phyloP scores from a whole-genome alignment of 192 early-diverging fungal species.

The Backusella westeae region DNA sequence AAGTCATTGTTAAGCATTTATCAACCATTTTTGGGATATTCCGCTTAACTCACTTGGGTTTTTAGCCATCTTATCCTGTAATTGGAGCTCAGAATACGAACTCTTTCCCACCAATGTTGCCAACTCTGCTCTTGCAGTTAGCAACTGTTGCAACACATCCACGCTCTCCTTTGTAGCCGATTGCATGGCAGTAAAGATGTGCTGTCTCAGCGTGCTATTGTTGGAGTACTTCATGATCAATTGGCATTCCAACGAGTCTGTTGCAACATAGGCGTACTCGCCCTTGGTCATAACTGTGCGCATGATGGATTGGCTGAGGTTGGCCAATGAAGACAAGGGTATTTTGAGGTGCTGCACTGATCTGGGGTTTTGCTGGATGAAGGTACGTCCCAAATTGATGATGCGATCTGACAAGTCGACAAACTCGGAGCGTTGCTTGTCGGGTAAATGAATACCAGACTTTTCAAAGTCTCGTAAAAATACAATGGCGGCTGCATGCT shows the following conservation, averaged over 20 bases:
- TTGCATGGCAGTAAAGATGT: conserved; percentile 77
- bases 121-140: conserved; percentile 71
- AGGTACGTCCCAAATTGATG: conserved; percentile 71
- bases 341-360: conserved; percentile 40
- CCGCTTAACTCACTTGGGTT: conserved; percentile 55
- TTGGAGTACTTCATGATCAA: conserved; percentile 64
- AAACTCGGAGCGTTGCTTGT: conserved; percentile 63
- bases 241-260: conserved; percentile 54
- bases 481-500: conserved; percentile 72
- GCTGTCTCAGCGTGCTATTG: conserved; percentile 62
- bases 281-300: conserved; percentile 26
- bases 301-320: conserved; percentile 36
- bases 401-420: conserved; percentile 84
- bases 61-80: conserved; percentile 93
- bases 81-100: conserved; percentile 82
- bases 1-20: too few relatives aligned
- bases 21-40: neutral
- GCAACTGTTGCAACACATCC: conserved; percentile 65
- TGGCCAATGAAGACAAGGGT: conserved; percentile 36
- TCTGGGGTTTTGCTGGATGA: conserved; percentile 52
- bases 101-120: conserved; percentile 72
- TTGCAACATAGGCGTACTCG: conserved; percentile 54
- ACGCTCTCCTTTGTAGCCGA: conserved; percentile 64
- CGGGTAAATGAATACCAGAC: conserved; percentile 87
- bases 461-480: conserved; percentile 94